Evolutionary conservation across 495 filamentous ascomycete species (phyloP), one percentile per base, ranked within the genome.

Genomic region (Platismatia glauca): DNA sequence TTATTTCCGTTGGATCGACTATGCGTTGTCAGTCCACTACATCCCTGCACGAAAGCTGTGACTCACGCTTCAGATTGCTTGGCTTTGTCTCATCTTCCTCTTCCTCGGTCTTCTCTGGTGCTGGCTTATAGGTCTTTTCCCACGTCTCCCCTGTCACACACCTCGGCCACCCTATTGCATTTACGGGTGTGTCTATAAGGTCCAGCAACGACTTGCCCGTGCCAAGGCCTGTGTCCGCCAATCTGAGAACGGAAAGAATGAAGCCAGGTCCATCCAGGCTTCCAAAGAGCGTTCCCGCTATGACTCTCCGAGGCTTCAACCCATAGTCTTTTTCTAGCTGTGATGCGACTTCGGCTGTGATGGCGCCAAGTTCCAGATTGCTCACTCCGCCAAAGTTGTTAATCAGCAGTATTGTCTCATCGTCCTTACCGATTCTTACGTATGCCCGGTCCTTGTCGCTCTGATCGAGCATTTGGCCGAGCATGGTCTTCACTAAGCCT

Each of bases 321-420:
- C 81, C 77, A 76, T 88, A 91, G 53, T 78, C 77, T 44, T 79
- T 76, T 38, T 76, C 76, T 16, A 98, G 81, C 74, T 96, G 93
- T 50, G 78, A 78, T n/a, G 88, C 82, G 44, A 96, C 86, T 73
- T 97, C 92, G n/a, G 86, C 76, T 11, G 89, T 88, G 68, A 97
- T 92, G 48, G 89, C 94, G 7, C 91, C 86, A 67, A 97, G 77
- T 74, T 98, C 94, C 60, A 98, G 77, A 39, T 84, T 84, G 73
- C 89, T 95, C 6, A 96, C 85, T 29, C 91, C 89, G n/a, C 94
- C 94, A 18, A 97, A 80, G 71, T 98, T 98, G 73, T 97, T 97
- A 69, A 98, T 81, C 66, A 96, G 73, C 50, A 97, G 72, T 8
- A 96, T 89, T 34, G 82, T 84, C 20, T 87, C 74, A 62, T 88